Percentiles rank a stretch among this genome's conserved stretches.
Evolutionary conservation across 1,139 yeast genomes (phyloP).

Genomic region (Zygoascus hellenicus): DNA sequence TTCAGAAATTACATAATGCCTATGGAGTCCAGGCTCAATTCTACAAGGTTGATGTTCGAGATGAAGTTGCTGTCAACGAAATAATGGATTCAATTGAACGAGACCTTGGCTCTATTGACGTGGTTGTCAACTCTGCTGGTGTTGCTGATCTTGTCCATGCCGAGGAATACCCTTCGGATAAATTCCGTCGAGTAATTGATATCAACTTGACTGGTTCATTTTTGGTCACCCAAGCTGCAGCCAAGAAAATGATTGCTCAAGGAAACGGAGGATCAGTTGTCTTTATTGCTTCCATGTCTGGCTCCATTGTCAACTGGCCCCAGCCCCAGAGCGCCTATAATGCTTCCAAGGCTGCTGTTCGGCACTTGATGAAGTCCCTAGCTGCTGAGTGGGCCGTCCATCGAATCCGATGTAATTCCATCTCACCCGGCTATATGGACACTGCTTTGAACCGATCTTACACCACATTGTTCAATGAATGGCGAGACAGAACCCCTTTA

Average conservation of each 20-base stretch:
- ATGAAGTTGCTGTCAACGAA: constrained; percentile 47
- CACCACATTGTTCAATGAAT: constrained; percentile 43
- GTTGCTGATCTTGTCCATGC: constrained; percentile 78
- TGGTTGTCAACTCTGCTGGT: constrained; percentile 70
- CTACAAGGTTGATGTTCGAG: constrained; percentile 60
- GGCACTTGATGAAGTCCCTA: constrained; percentile 48
- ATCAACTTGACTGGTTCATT: constrained; percentile 78
- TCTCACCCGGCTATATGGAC: constrained; percentile 54
- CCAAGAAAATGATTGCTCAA: constrained; percentile 61
- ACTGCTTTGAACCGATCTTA: constrained; percentile 52
- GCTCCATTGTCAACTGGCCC: constrained; percentile 75
- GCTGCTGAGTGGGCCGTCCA: constrained; percentile 56
- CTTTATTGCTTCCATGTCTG: constrained; percentile 82
- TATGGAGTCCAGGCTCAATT: constrained; percentile 60
- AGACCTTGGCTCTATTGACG: constrained; percentile 57
- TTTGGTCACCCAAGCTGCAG: constrained; percentile 61
- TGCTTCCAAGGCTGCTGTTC: constrained; percentile 58
- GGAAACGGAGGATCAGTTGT: constrained; percentile 45
- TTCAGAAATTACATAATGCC: constrained; percentile 45
- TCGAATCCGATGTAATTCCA: constrained; percentile 49
- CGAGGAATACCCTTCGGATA: constrained; percentile 69
- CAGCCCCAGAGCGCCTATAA: constrained; percentile 64
- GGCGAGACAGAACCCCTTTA: constrained; percentile 60
- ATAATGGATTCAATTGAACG: constrained; percentile 48
- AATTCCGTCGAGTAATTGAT: constrained; percentile 67